Percentiles rank a stretch among this genome's conserved stretches.
phyloP scores from a whole-genome alignment of 768 basidiomycete species.

The Mycena olivaceomarginata region DNA sequence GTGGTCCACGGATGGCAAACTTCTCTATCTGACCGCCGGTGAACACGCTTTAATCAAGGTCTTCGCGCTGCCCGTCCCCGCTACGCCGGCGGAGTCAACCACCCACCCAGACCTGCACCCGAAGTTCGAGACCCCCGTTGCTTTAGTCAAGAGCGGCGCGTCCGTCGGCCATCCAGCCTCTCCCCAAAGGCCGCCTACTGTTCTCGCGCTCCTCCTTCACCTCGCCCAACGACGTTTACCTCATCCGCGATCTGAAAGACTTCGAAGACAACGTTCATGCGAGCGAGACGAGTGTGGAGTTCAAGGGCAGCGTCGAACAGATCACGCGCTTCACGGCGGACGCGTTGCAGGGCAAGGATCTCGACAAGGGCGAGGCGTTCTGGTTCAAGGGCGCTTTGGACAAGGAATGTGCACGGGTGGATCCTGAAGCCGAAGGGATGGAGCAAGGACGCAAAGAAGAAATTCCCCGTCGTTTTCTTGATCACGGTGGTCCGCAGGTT shows the following conservation, averaged over 20 bases:
- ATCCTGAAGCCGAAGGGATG: slow-evolving; percentile 88
- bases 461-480: slow-evolving; percentile 87
- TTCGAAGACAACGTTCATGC: slow-evolving; percentile 64
- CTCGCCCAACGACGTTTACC: slow-evolving; percentile 86
- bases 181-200: slow-evolving; percentile 77
- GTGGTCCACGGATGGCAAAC: slow-evolving; percentile 85
- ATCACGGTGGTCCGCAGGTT: slow-evolving; percentile 90
- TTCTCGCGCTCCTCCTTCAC: slow-evolving; percentile 86
- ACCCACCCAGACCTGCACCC: slow-evolving; percentile 68
- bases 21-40: slow-evolving; percentile 85
- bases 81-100: slow-evolving; percentile 73
- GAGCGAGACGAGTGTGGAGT: slow-evolving; percentile 51
- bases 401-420: slow-evolving; percentile 90
- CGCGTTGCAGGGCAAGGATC: slow-evolving; percentile 72
- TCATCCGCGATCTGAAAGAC: slow-evolving; percentile 70
- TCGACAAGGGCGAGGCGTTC: slow-evolving; percentile 85
- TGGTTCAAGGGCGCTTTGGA: slow-evolving; percentile 92
- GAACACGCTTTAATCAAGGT: slow-evolving; percentile 88
- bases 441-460: slow-evolving; percentile 77
- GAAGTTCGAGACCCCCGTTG: slow-evolving; percentile 72
- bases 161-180: slow-evolving; percentile 78
- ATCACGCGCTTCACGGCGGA: slow-evolving; percentile 80
- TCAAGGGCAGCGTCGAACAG: slow-evolving; percentile 65
- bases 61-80: slow-evolving; percentile 80
- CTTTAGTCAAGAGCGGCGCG: slow-evolving; percentile 75